Base-by-base conservation (phyloP, 2,329 filamentous ascomycete species). In the Arachnomyces sp. region DNA sequence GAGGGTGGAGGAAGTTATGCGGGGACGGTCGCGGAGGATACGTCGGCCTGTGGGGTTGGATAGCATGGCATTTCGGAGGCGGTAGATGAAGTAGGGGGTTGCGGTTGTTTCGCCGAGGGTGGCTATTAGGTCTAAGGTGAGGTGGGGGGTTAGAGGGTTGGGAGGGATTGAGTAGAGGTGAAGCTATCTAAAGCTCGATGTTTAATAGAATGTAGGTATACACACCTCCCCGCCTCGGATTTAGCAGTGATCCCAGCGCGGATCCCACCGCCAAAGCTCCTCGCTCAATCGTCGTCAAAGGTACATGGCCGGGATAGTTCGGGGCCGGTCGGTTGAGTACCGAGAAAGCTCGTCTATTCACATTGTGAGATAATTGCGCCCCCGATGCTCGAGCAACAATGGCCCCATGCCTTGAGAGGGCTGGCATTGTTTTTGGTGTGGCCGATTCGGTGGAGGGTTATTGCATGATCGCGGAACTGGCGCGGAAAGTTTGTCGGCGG, bases 91-190 rank as follows among this genome's bases (percentile, higher is more conserved):
- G 74, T 88, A 95, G 9, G 92, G 92, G 7, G 89, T 87, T 15
- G 89, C 87, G 3, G 92, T 96, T 18, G 89, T 82, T 72, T 98
- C 92, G 57, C 89, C 90, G n/a, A 94, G 78, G 28, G 87, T 78
- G 28, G 92, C 92, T 53, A 98, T 93, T 51, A 98, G 80, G 68
- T 98, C 92, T 86, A 54, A 11, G 32, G 15, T 40, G 31, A 42
- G 32, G 28, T 40, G 31, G 42, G 32, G 28, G 30, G 28, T 16
- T 31, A 17, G 14, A 7, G 15, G 16, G 16, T 15, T 11, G n/a
- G 12, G 21, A 14, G 11, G 3, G 21, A 29, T 16, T 17, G 18
- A 21, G 29, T 28, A 25, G 11, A 35, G 32, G 12, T 28, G 12
- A 9, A 25, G 21, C 21, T 25, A 5, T 25, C 21, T 25, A 5